A percentile compares a stretch with the other conserved stretches of the same genome.
These are phyloP conservation scores for Leccinum rimulosum DNA, from an alignment of 768 basidiomycete genomes.

Conservation along the genomic window DNA sequence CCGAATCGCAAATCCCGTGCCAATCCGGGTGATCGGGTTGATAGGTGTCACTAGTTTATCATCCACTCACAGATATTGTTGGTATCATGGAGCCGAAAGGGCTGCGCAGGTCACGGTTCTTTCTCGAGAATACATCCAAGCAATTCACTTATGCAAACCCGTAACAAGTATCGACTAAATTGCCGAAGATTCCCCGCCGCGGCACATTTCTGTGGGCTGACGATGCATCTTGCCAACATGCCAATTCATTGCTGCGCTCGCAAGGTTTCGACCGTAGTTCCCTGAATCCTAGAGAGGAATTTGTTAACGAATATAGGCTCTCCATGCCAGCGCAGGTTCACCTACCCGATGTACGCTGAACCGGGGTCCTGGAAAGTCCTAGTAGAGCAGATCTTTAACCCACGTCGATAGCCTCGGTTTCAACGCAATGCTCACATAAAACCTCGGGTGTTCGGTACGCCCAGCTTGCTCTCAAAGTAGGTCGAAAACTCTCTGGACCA, in stretches of 20 bases:
- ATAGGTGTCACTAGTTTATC: too few species aligned
- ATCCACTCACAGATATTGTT: background rate
- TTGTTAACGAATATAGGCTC: background rate
- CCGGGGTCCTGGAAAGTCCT: constrained; percentile 29
- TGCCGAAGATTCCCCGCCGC: background rate
- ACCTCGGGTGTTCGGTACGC: constrained; percentile 49
- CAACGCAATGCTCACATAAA: constrained; percentile 48
- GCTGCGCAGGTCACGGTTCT: background rate
- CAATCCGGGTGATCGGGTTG: too few species aligned
- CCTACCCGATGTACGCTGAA: constrained; percentile 25
- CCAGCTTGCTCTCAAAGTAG: constrained; percentile 55
- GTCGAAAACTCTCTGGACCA: constrained; percentile 57
- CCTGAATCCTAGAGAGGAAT: constrained; percentile 8
- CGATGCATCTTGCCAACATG: background rate
- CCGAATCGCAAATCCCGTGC: too few species aligned
- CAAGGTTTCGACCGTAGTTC: constrained; percentile 14
- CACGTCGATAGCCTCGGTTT: background rate
- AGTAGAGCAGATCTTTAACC: background rate
- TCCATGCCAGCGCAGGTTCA: background rate
- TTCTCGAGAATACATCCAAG: background rate
- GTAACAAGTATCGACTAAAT: background rate
- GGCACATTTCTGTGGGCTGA: background rate
- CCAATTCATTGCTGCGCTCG: constrained; percentile 4
- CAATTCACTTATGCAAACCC: background rate
- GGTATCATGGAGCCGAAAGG: background rate